Percentiles rank a stretch among this genome's conserved stretches.
Conservation (phyloP, 2,329 filamentous ascomycete genomes). For the Xylaria multiplex region DNA sequence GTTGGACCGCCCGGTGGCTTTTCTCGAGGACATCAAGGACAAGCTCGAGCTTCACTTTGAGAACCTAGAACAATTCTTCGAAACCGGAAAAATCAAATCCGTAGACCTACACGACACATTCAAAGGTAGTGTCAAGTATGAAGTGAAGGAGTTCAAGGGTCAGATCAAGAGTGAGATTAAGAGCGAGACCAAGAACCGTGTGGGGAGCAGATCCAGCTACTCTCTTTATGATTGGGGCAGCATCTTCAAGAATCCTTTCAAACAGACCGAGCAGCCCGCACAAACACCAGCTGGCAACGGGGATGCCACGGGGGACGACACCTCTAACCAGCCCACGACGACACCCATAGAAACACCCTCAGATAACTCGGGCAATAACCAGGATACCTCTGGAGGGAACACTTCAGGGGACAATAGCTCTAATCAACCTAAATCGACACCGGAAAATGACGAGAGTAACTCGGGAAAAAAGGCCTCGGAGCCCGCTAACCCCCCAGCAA, state of each 20-base stretch:
- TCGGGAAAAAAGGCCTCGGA: background rate
- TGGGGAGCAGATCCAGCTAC: background rate
- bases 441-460: background rate
- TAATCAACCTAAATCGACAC: background rate
- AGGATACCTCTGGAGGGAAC: background rate
- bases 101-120: constrained; percentile 16
- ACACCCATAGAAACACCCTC: too few relatives aligned
- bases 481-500: background rate
- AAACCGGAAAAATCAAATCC: background rate
- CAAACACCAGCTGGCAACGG: background rate
- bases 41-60: constrained; percentile 32
- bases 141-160: background rate
- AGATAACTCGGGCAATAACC: background rate
- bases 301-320: background rate
- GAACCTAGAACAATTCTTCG: constrained; percentile 9
- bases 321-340: background rate
- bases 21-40: constrained; percentile 27
- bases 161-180: background rate
- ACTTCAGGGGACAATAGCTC: background rate
- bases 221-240: constrained; percentile 8
- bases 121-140: constrained; percentile 3
- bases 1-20: constrained; percentile 28
- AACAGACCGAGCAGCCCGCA: constrained; percentile 3
- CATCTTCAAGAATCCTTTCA: constrained; percentile 10
- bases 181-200: background rate